These are phyloP conservation scores for Sechiopsis laciniata DNA, from an alignment of 306 rosid species.

Conservation along the genomic window DNA sequence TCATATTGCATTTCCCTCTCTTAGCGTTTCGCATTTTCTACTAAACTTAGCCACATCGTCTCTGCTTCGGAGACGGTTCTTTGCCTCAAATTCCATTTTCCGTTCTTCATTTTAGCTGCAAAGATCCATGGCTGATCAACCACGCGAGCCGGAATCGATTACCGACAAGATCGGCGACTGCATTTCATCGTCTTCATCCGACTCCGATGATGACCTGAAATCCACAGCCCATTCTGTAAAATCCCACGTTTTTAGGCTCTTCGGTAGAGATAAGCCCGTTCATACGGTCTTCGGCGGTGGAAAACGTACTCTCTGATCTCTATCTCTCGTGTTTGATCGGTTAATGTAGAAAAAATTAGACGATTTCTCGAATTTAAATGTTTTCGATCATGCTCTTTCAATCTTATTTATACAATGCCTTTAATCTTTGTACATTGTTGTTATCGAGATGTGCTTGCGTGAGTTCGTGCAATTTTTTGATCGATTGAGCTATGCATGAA, in stretches of 20 bases:
- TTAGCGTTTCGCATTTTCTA: neutral
- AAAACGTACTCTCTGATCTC: conserved; percentile 40
- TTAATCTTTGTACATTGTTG: neutral
- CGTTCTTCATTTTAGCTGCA: neutral
- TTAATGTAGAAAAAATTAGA: conserved; percentile 25
- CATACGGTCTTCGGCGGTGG: conserved; percentile 80
- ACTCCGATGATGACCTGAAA: conserved; percentile 32
- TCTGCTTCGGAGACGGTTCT: neutral
- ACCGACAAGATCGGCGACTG: conserved; percentile 35
- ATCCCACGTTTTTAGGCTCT: conserved; percentile 50
- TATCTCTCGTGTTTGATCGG: conserved; percentile 13
- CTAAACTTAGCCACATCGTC: neutral
- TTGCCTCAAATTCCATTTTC: neutral
- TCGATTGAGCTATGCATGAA: neutral
- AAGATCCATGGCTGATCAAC: conserved; percentile 38
- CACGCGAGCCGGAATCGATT: conserved; percentile 34
- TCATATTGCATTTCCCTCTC: conserved; percentile 26
- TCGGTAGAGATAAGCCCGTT: conserved; percentile 72
- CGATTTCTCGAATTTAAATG: neutral
- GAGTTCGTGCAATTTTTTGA: neutral
- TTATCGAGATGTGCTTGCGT: neutral
- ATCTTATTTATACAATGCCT: neutral
- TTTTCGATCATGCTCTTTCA: conserved; percentile 5
- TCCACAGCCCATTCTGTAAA: conserved; percentile 23
- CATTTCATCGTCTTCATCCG: conserved; percentile 37